phyloP scores from a whole-genome alignment of 1,139 yeast species.

The Diutina scorzettiae region DNA sequence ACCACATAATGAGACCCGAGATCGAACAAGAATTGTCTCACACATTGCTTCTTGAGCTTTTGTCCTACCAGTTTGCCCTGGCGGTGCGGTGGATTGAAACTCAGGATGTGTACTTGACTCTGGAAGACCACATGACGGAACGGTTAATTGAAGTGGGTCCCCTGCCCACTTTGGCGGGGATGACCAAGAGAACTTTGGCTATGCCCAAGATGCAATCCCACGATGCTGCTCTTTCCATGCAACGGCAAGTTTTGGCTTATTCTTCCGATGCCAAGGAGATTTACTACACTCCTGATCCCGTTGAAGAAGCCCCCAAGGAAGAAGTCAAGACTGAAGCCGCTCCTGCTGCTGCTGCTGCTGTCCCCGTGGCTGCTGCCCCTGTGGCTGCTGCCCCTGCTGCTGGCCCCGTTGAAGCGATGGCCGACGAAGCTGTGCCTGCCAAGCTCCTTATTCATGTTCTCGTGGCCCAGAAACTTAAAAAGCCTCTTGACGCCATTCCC shows the following conservation, averaged over 20 bases:
- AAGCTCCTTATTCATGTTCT: slow-evolving; percentile 71
- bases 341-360: slow-evolving; percentile 38
- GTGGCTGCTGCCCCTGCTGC: slow-evolving; percentile 38
- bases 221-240: slow-evolving; percentile 93
- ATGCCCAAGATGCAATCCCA: slow-evolving; percentile 85
- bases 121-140: slow-evolving; percentile 74
- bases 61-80: slow-evolving; percentile 97
- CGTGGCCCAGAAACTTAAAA: slow-evolving; percentile 93
- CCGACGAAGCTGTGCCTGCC: slow-evolving; percentile 88
- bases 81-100: slow-evolving; percentile 99
- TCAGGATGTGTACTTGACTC: slow-evolving; percentile 87
- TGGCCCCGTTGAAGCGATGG: slow-evolving; percentile 70
- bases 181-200: slow-evolving; percentile 95
- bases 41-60: slow-evolving; percentile 81
- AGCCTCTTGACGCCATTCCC: slow-evolving; percentile 75
- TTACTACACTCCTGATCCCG: slow-evolving; percentile 88
- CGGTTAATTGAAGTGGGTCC: slow-evolving; percentile 98
- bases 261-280: slow-evolving; percentile 93
- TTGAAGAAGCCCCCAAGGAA: slow-evolving; percentile 35
- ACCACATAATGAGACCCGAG: slow-evolving; percentile 91
- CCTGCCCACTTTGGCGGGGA: slow-evolving; percentile 95
- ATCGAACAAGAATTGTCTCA: slow-evolving; percentile 97
- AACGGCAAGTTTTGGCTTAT: slow-evolving; percentile 93
- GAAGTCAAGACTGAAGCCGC: slow-evolving; percentile 17
- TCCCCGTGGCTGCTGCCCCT: slow-evolving; percentile 49